phyloP scores from a whole-genome alignment of 2,329 filamentous ascomycete species.

The Penicillium capsulatum region DNA sequence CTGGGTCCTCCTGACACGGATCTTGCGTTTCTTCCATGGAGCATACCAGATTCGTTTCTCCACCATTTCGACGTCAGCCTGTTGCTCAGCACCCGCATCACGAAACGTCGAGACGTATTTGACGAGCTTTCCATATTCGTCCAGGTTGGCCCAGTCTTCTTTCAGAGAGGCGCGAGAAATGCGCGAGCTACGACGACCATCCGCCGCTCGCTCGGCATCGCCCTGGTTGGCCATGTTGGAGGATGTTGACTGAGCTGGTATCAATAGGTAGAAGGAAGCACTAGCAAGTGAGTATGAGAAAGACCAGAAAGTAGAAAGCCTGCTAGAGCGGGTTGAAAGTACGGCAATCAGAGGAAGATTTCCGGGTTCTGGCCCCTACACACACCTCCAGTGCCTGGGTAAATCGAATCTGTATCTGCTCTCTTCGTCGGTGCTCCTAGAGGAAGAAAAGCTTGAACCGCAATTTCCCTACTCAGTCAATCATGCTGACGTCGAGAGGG shows the following conservation, averaged over 20 bases:
- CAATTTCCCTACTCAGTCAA: constrained; percentile 14
- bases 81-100: constrained; percentile 47
- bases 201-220: constrained; percentile 16
- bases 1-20: constrained; percentile 24
- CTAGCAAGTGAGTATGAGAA: not conserved
- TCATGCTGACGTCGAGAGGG: constrained; percentile 34
- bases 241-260: too few relatives aligned
- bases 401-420: too few relatives aligned
- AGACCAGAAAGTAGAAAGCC: too few relatives aligned
- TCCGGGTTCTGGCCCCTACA: too few relatives aligned
- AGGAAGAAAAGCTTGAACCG: too few relatives aligned
- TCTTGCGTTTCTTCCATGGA: constrained; percentile 49
- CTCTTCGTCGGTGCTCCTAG: too few relatives aligned
- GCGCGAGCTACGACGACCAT: constrained; percentile 29
- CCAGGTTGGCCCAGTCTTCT: constrained; percentile 37
- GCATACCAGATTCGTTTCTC: constrained; percentile 58
- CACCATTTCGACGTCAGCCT: constrained; percentile 40
- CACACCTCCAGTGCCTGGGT: too few relatives aligned
- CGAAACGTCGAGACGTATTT: constrained; percentile 65
- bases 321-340: too few relatives aligned
- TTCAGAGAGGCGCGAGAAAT: constrained; percentile 36
- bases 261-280: constrained; percentile 4
- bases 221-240: constrained; percentile 23
- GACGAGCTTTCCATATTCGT: constrained; percentile 64
- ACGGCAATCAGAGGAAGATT: too few relatives aligned